These are phyloP conservation scores for Phytophthora pistaciae DNA, from an alignment of 352 stramenopile species.

Conservation along the genomic window DNA sequence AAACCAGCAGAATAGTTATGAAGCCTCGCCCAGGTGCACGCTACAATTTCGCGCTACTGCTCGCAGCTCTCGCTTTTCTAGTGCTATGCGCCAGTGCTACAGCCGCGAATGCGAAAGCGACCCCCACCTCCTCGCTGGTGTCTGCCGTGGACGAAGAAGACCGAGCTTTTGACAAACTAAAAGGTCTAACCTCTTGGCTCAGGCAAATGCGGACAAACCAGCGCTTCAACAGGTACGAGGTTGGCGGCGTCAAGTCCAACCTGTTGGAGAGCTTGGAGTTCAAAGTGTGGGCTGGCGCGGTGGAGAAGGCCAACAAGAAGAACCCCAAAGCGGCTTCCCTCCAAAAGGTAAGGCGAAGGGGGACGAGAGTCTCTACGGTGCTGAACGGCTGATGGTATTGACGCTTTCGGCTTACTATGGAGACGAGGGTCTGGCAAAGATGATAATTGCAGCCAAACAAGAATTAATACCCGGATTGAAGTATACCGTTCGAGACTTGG, in stretches of 20 bases:
- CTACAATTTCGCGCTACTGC: no score
- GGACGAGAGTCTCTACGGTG: background rate
- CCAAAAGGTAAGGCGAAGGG: no score
- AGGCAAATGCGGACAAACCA: background rate
- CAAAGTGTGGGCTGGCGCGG: background rate
- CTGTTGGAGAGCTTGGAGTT: background rate
- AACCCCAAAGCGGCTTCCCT: background rate
- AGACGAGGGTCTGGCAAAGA: background rate
- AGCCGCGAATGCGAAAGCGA: no score
- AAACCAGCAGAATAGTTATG: no score
- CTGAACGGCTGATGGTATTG: background rate
- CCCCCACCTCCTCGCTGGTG: no score
- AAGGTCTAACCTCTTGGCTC: background rate
- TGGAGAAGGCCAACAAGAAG: background rate
- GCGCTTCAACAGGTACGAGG: background rate
- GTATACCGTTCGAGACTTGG: background rate
- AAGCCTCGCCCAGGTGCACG: no score
- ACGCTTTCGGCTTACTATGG: background rate
- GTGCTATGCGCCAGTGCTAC: no score
- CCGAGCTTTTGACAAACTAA: background rate
- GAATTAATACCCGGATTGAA: background rate
- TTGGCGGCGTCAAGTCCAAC: background rate
- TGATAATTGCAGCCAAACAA: background rate
- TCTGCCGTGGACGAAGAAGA: background rate
- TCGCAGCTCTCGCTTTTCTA: no score